Evolutionary conservation across 352 stramenopile genomes (phyloP), one percentile per base, ranked within the genome.

Genomic region (Phytophthora agathidicida): DNA sequence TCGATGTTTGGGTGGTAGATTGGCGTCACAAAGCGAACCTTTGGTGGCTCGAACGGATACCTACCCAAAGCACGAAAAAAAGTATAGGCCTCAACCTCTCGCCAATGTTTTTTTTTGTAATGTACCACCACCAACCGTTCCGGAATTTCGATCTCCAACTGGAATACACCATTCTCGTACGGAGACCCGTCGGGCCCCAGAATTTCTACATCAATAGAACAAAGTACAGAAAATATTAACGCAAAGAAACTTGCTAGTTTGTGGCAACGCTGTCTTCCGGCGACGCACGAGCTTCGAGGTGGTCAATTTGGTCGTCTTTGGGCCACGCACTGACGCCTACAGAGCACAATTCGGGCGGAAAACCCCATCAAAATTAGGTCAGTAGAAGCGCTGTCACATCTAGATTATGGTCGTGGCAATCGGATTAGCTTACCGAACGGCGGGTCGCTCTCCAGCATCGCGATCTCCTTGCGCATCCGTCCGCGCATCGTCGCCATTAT

Each of bases 1-100:
- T 94, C 85, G 42, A 94, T 94, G 56, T 94, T 94, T 11, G 85
- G 85, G 35, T 94, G 85, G 63, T 86, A 94, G 56, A 94, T 94
- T 5, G 80, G 85, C 47, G 85, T 94, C 14, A 74, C 38, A 37
- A 94, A 94, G 38, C 71, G 63, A 19, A 94, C 83, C 57, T 92
- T 91, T 2, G 85, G 85, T 7, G 85, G 85, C 56, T 94, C 83
- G 58, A 94, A 94, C 31, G 85, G 85, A 37, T 94, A 94, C 3
- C 85, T 94, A 43, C 19, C 13, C 31, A 61, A 10, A 47, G 54
- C 30, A 44, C 23, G 38, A 37, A n/a, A 42, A 42, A 32, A 17
- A 39, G 8, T 43, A 31, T n/a, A 36, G n/a, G n/a, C n/a, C n/a
- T n/a, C n/a, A n/a, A n/a, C n/a, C n/a, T n/a, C n/a, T n/a, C n/a